Percentiles rank a stretch among this genome's conserved stretches.
Evolutionary conservation across 1,284 basidiomycete species (phyloP).

Genomic region (Irpex sp.): DNA sequence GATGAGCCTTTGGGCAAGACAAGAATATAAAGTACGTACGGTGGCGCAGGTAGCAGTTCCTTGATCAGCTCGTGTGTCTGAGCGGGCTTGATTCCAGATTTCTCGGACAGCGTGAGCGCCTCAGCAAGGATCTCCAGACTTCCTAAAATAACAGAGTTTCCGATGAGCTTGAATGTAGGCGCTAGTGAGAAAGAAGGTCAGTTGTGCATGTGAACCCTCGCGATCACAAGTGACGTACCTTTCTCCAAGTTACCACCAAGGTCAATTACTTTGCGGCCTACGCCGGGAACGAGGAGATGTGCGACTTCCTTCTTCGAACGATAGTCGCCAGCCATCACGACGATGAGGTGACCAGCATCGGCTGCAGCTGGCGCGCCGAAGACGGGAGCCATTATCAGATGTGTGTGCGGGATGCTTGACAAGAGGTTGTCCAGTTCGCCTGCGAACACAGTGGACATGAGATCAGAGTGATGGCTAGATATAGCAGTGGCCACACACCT

Average conservation of each 20-base stretch:
- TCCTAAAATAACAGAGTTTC: slow-evolving; percentile 69
- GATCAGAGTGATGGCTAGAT: not conserved
- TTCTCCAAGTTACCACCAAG: slow-evolving; percentile 77
- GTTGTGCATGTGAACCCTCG: not conserved
- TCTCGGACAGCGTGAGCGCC: slow-evolving; percentile 80
- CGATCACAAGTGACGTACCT: slow-evolving; percentile 34
- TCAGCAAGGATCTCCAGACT: slow-evolving; percentile 79
- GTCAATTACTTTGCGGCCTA: slow-evolving; percentile 75
- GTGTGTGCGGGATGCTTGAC: slow-evolving; percentile 55
- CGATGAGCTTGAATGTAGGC: slow-evolving; percentile 77
- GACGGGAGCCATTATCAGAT: slow-evolving; percentile 77
- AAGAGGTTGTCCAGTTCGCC: slow-evolving; percentile 73
- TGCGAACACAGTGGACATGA: slow-evolving; percentile 19
- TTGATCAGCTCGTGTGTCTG: slow-evolving; percentile 21
- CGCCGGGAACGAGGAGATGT: slow-evolving; percentile 72
- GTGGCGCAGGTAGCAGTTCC: slow-evolving; percentile 58
- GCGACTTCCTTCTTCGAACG: slow-evolving; percentile 80
- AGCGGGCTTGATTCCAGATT: slow-evolving; percentile 71
- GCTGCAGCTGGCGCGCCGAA: slow-evolving; percentile 76
- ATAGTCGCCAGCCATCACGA: slow-evolving; percentile 83
- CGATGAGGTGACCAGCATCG: slow-evolving; percentile 64
- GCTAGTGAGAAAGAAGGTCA: slow-evolving; percentile 34
- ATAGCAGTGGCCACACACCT: slow-evolving; percentile 34
- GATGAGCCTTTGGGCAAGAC: slow-evolving; percentile 15
- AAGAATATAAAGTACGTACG: slow-evolving; percentile 31